Conservation (phyloP, 768 basidiomycete genomes). For the Kwoniella sp. region DNA sequence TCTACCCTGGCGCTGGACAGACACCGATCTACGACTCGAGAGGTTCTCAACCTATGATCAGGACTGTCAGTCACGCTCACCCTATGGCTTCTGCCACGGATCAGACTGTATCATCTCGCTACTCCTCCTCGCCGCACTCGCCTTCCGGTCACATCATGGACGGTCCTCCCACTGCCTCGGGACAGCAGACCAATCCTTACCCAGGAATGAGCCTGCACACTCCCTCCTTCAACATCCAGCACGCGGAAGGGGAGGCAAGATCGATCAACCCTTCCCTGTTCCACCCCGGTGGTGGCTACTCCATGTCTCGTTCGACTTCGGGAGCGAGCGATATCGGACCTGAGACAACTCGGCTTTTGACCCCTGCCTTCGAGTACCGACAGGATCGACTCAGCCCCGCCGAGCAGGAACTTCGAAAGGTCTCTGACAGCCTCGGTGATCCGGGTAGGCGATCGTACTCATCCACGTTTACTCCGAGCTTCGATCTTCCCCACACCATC, state of each 20-base stretch:
- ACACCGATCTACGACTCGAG: constrained; percentile 35
- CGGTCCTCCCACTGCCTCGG: constrained; percentile 31
- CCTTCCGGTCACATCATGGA: constrained; percentile 16
- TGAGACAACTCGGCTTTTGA: constrained; percentile 36
- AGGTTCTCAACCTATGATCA: constrained; percentile 36
- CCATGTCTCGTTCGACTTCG: constrained; percentile 51
- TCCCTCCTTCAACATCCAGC: constrained; percentile 18
- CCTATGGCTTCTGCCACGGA: constrained; percentile 49
- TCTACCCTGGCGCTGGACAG: constrained; percentile 24
- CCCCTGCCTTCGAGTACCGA: constrained; percentile 40
- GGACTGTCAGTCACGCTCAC: constrained; percentile 48
- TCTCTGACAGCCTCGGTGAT: constrained; percentile 39
- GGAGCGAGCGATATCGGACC: constrained; percentile 36
- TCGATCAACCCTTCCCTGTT: constrained; percentile 45
- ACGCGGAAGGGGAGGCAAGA: constrained; percentile 7
- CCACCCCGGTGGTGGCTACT: constrained; percentile 25
- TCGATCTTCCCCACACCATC: constrained; percentile 17
- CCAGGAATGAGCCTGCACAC: constrained; percentile 7
- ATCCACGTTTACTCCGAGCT: constrained; percentile 15
- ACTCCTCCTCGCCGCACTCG: constrained; percentile 48
- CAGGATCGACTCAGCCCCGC: constrained; percentile 28
- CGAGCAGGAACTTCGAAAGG: constrained; percentile 45
- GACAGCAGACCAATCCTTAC: constrained; percentile 14
- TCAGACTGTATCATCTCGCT: constrained; percentile 39
- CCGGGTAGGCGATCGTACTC: constrained; percentile 13